A percentile compares a stretch with the other conserved stretches of the same genome.
Evolutionary conservation across 306 rosid species (phyloP).

Genomic region (Quercus dentata): DNA sequence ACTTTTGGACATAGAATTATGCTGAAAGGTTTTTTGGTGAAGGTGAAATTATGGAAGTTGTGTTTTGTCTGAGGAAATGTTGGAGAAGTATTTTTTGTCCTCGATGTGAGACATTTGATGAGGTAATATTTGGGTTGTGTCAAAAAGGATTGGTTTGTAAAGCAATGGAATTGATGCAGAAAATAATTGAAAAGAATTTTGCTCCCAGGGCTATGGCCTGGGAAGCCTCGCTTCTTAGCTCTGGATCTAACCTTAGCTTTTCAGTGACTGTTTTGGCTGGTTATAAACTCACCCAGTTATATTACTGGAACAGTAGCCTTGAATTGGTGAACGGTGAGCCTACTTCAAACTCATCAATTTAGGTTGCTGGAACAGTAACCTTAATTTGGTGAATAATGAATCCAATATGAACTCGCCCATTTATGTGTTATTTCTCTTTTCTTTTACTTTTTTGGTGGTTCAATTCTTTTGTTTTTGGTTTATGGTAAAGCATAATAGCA

Average conservation of each 20-base stretch:
- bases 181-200: constrained; percentile 36
- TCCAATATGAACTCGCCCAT: too few relatives aligned
- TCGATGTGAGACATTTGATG: constrained; percentile 48
- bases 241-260: constrained; percentile 24
- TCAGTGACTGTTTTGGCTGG: constrained; percentile 34
- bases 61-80: constrained; percentile 56
- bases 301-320: neutral
- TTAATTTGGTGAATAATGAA: neutral
- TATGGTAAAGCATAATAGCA: too few relatives aligned
- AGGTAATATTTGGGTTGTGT: constrained; percentile 53
- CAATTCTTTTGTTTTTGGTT: too few relatives aligned
- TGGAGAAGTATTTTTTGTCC: constrained; percentile 40
- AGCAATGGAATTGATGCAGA: constrained; percentile 48
- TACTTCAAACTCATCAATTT: too few relatives aligned
- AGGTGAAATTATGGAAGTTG: constrained; percentile 54
- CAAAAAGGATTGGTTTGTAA: constrained; percentile 43
- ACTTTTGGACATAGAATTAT: constrained; percentile 52
- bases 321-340: too few relatives aligned
- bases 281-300: constrained; percentile 18
- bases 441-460: neutral
- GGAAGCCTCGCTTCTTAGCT: constrained; percentile 53
- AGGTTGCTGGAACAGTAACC: neutral
- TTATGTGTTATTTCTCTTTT: neutral
- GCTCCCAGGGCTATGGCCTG: constrained; percentile 51
- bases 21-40: constrained; percentile 54